Percentiles rank a stretch among this genome's conserved stretches.
These are phyloP conservation scores for Aspergillus tubingensis DNA, from an alignment of 2,329 filamentous ascomycete species.

Conservation along the genomic window DNA sequence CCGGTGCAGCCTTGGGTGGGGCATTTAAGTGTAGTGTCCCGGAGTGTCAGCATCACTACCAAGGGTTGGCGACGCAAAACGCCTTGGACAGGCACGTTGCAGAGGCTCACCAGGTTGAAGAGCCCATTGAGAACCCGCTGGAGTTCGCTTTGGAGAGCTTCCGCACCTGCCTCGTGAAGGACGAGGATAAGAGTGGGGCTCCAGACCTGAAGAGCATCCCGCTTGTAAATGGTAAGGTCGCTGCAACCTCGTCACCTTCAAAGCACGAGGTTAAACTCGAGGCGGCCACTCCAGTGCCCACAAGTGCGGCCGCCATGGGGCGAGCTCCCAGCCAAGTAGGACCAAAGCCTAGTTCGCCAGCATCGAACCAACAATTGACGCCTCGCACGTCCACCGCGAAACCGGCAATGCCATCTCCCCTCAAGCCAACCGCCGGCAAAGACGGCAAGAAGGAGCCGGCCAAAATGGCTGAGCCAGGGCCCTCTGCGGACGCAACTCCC, in stretches of 20 bases:
- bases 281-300: constrained; percentile 32
- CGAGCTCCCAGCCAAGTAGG: constrained; percentile 37
- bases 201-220: constrained; percentile 23
- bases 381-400: constrained; percentile 32
- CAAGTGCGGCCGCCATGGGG: constrained; percentile 35
- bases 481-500: constrained; percentile 12
- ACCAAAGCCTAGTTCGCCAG: constrained; percentile 36
- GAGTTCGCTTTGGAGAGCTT: constrained; percentile 58
- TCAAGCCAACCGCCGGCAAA: constrained; percentile 29
- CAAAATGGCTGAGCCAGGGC: constrained; percentile 24
- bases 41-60: constrained; percentile 55
- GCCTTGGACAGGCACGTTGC: constrained; percentile 58
- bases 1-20: constrained; percentile 42
- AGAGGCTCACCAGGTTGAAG: constrained; percentile 54
- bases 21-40: constrained; percentile 56
- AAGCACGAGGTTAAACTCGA: constrained; percentile 32
- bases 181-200: constrained; percentile 39
- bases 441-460: constrained; percentile 29
- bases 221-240: constrained; percentile 20
- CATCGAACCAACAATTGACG: constrained; percentile 36
- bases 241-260: constrained; percentile 22
- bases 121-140: constrained; percentile 55
- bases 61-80: constrained; percentile 57
- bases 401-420: constrained; percentile 16
- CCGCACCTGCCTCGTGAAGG: constrained; percentile 52